Percentiles rank a stretch among this genome's conserved stretches.
These are phyloP conservation scores for Graphiopsis chlorocephala DNA, from an alignment of 2,329 filamentous ascomycete species.

Conservation along the genomic window DNA sequence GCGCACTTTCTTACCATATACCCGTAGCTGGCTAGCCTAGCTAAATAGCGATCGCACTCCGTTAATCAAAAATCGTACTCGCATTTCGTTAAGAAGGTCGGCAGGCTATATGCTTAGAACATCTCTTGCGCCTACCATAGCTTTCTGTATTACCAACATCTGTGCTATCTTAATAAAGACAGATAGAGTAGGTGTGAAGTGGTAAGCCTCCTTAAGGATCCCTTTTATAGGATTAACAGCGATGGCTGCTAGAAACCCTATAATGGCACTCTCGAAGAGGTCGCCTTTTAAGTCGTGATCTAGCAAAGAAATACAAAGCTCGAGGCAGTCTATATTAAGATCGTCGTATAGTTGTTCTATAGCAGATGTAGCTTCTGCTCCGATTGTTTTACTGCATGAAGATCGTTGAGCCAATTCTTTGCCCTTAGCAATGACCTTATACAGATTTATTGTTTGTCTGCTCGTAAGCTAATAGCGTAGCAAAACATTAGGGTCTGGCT, in stretches of 20 bases:
- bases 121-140: conserved; percentile 8
- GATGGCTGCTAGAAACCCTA: conserved; percentile 22
- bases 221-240: conserved; percentile 15
- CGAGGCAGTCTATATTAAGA: conserved; percentile 18
- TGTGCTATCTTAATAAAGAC: conserved; percentile 26
- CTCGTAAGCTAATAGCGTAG: conserved; percentile 16
- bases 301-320: conserved; percentile 22
- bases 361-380: not conserved
- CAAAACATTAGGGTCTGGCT: not conserved
- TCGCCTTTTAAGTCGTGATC: conserved; percentile 22
- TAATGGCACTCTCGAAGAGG: conserved; percentile 21
- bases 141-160: conserved; percentile 24
- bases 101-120: conserved; percentile 19
- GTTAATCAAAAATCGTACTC: conserved; percentile 21
- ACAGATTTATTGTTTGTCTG: conserved; percentile 9
- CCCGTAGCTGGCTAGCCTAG: not conserved
- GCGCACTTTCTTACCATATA: not conserved
- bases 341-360: not conserved
- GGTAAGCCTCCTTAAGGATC: conserved; percentile 17
- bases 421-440: not conserved
- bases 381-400: not conserved
- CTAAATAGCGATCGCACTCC: conserved; percentile 16
- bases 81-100: conserved; percentile 22
- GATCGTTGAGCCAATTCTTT: not conserved
- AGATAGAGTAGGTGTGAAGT: conserved; percentile 22